Percentiles rank a stretch among this genome's conserved stretches.
Conservation (phyloP, 306 rosid genomes). For the Prunus persica region Prunus_persica_NCBIv2 NC_034015.1:12062501-12063000, state of each 20-base stretch:
- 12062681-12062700: neutral
- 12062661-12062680: neutral
- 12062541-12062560: neutral
- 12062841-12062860: slow-evolving; percentile 98
- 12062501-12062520: neutral
- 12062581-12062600: neutral
- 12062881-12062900: slow-evolving; percentile 92
- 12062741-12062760: slow-evolving; percentile 74
- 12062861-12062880: slow-evolving; percentile 90
- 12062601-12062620: neutral
- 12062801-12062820: slow-evolving; percentile 71
- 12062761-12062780: slow-evolving; percentile 87
- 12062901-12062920: slow-evolving; percentile 90
- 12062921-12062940: neutral
- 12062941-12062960: neutral
- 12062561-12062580: neutral
- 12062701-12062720: neutral
- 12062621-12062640: neutral
- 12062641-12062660: neutral
- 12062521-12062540: neutral
- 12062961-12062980: neutral
- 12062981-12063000: neutral
- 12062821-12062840: slow-evolving; percentile 91
- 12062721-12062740: slow-evolving; percentile 69
- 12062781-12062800: slow-evolving; percentile 90